Percentiles rank a stretch among this genome's conserved stretches.
These are phyloP conservation scores for Pleurotus platypus DNA, from an alignment of 768 basidiomycete species.

Conservation along the genomic window DNA sequence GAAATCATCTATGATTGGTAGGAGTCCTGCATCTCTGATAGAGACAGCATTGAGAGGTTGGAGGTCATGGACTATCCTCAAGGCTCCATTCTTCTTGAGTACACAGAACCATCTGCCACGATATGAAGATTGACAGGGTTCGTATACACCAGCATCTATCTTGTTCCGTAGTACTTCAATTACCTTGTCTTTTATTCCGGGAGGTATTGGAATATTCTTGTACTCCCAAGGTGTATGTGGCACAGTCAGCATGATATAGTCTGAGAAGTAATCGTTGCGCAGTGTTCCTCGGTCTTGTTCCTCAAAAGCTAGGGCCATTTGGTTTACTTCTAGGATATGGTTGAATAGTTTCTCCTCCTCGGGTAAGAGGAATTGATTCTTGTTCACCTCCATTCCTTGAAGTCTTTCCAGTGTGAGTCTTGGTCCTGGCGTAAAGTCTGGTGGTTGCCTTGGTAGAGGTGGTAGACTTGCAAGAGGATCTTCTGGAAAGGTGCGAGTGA, in stretches of 20 bases:
- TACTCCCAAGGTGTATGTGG: slow-evolving; percentile 16
- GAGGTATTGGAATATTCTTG: slow-evolving; percentile 18
- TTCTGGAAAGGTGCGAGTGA: slow-evolving; percentile 23
- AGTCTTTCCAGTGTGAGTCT: slow-evolving; percentile 22
- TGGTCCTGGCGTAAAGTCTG: slow-evolving; percentile 25
- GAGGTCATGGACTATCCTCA: slow-evolving; percentile 22
- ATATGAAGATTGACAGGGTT: slow-evolving; percentile 18
- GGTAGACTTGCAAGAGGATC: slow-evolving; percentile 30
- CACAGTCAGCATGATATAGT: slow-evolving; percentile 14
- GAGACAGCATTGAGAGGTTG: slow-evolving; percentile 17
- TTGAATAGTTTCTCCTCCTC: too few relatives aligned
- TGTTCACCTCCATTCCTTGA: slow-evolving; percentile 20
- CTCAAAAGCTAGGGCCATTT: slow-evolving; percentile 28
- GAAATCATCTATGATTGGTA: slow-evolving; percentile 17
- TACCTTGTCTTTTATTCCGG: slow-evolving; percentile 22
- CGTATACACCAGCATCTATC: slow-evolving; percentile 18
- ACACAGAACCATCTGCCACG: slow-evolving; percentile 20
- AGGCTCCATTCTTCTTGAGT: slow-evolving; percentile 17
- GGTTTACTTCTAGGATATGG: slow-evolving; percentile 27
- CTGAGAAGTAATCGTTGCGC: slow-evolving; percentile 14
- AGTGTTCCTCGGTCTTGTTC: slow-evolving; percentile 22
- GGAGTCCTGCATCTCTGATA: slow-evolving; percentile 15
- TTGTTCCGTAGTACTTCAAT: slow-evolving; percentile 14
- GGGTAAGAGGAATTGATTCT: slow-evolving; percentile 25
- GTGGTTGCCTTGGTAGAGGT: slow-evolving; percentile 21